phyloP scores from a whole-genome alignment of 352 stramenopile genomes.

The Lagenidium giganteum region DNA sequence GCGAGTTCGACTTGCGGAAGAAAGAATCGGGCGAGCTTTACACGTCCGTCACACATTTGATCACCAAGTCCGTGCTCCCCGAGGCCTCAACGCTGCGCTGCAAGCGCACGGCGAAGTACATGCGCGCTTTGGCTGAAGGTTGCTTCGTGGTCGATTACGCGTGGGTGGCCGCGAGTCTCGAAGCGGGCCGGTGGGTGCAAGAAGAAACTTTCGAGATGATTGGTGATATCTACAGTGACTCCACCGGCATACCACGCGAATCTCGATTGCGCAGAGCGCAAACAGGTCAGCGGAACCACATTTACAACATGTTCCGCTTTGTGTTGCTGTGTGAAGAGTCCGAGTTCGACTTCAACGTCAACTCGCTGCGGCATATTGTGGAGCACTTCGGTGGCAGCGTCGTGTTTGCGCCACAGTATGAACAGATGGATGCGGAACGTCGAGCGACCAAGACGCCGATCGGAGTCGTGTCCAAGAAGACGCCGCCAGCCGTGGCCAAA shows the following conservation, averaged over 20 bases:
- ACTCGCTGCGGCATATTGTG: conserved; percentile 49
- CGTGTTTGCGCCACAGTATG: conserved; percentile 22
- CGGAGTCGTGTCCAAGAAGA: conserved; percentile 73
- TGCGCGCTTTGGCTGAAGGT: conserved; percentile 73
- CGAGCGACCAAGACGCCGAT: conserved; percentile 35
- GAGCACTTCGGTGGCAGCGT: conserved; percentile 66
- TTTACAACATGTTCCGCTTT: conserved; percentile 76
- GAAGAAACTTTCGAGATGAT: conserved; percentile 73
- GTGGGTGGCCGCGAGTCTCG: conserved; percentile 68
- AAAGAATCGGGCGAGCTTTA: conserved; percentile 37
- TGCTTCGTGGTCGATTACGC: conserved; percentile 70
- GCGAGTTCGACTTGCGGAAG: conserved; percentile 66
- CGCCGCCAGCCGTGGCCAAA: conserved; percentile 44
- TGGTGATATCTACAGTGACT: conserved; percentile 77
- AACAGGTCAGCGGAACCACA: conserved; percentile 58
- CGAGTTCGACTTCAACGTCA: conserved; percentile 75
- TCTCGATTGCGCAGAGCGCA: conserved; percentile 37
- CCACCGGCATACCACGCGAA: conserved; percentile 63
- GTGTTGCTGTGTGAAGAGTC: conserved; percentile 59
- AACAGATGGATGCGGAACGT: conserved; percentile 15
- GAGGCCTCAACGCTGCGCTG: conserved; percentile 34
- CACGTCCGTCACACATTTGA: conserved; percentile 69
- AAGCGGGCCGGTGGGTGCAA: conserved; percentile 52
- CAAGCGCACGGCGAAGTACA: conserved; percentile 83
- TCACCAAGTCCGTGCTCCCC: conserved; percentile 51